A percentile compares a stretch with the other conserved stretches of the same genome.
phyloP scores from a whole-genome alignment of 805 yeast species.

The Cyberlindnera maclurae region DNA sequence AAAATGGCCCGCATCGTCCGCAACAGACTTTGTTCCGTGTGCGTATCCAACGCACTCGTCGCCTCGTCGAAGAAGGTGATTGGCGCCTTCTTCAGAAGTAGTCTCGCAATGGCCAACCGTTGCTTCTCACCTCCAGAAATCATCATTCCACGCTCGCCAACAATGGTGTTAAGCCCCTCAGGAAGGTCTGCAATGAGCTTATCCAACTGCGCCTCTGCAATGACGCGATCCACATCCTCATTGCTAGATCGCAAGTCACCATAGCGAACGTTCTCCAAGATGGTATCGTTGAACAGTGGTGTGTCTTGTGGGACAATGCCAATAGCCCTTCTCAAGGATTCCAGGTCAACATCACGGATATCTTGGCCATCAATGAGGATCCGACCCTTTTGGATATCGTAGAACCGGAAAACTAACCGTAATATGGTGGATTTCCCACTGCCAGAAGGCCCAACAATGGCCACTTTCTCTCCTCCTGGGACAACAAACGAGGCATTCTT shows the following conservation, averaged over 20 bases:
- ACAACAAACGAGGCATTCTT: constrained; percentile 74
- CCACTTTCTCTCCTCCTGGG: constrained; percentile 87
- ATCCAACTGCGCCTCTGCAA: constrained; percentile 64
- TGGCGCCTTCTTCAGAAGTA: constrained; percentile 78
- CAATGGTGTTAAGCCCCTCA: constrained; percentile 76
- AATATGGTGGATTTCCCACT: constrained; percentile 91
- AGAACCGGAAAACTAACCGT: constrained; percentile 79
- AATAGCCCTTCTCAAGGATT: constrained; percentile 61
- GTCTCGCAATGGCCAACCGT: constrained; percentile 86
- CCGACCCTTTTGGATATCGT: constrained; percentile 73
- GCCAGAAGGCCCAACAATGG: constrained; percentile 95
- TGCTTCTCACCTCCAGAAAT: constrained; percentile 99
- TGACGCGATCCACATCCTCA: constrained; percentile 58
- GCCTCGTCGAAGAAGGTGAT: constrained; percentile 96
- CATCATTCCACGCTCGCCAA: constrained; percentile 98
- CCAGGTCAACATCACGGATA: constrained; percentile 64
- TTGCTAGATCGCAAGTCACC: constrained; percentile 72
- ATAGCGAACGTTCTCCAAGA: constrained; percentile 79
- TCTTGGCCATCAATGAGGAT: constrained; percentile 87
- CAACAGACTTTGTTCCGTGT: constrained; percentile 82
- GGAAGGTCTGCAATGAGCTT: constrained; percentile 64
- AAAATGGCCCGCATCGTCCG: constrained; percentile 67
- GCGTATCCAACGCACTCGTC: constrained; percentile 92
- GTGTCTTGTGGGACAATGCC: constrained; percentile 99
- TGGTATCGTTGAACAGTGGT: constrained; percentile 88